Evolutionary conservation across 345 rosid genomes (phyloP), one percentile per base, ranked within the genome.

Genomic region (Gossypium anomalum): DNA sequence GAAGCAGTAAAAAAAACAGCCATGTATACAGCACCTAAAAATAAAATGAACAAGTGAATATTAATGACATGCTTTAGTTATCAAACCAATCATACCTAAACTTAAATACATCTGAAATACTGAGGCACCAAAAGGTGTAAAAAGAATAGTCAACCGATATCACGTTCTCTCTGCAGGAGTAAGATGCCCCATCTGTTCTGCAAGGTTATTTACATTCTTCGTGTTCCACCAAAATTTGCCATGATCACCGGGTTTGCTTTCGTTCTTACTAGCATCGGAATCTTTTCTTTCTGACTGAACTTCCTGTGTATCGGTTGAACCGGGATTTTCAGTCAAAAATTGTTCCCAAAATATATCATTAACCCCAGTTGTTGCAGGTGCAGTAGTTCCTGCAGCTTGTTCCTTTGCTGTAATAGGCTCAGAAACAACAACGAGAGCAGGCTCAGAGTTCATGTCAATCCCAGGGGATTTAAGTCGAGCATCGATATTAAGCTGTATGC

Each of bases 341-440:
- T 95, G 98, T 68, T 91, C 93, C 98, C 98, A 95, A 80, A 95
- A 95, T 22, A 87, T 83, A 81, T 96, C 99, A 66, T 96, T 96
- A 65, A 78, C 91, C 17, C 99, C 97, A 67, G 91, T 74, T 27
- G 86, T 82, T 81, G 73, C 45, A 22, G 65, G 66, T 53, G 85
- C 79, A 74, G 85, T 67, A 51, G 82, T 17, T 10, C 69, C 83
- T 13, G 47, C 55, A 3, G 73, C 70, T 71, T 77, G 86, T 43
- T 83, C 89, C 59, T 66, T 80, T 1, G 78, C 80, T 20, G 78
- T 72, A 79, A 75, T 83, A 22, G 76, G 81, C 65, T 83, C 94
- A 0, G 80, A 52, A 60, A 72, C 76, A 76, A 47, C 74, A 67
- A 79, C 53, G 1, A 16, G 43, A 53, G 77, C 74, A 16, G 93